Percentiles rank a stretch among this genome's conserved stretches.
phyloP scores from a whole-genome alignment of 768 basidiomycete genomes.

The Tricholoma terreum region DNA sequence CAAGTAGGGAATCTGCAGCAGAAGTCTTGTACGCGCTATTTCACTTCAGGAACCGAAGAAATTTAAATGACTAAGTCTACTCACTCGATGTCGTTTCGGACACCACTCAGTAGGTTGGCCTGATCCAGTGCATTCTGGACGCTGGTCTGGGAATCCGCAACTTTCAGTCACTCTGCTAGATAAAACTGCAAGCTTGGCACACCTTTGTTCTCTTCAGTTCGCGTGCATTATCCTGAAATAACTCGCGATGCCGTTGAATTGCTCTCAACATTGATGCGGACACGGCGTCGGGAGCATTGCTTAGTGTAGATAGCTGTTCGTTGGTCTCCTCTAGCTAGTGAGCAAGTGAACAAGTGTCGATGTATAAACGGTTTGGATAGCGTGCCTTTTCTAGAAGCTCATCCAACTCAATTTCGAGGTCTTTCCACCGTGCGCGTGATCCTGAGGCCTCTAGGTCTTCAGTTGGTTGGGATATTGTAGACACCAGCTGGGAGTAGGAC shows the following conservation, averaged over 20 bases:
- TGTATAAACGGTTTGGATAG: constrained; percentile 4
- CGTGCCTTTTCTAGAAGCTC: constrained; percentile 81
- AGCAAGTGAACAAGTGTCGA: constrained; percentile 12
- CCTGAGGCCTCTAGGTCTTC: constrained; percentile 70
- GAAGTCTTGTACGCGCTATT: constrained; percentile 87
- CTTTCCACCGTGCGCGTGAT: constrained; percentile 70
- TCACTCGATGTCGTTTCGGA: constrained; percentile 95
- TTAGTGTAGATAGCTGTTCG: constrained; percentile 67
- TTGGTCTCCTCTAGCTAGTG: constrained; percentile 82
- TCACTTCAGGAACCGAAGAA: not conserved
- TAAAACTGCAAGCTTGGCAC: constrained; percentile 2
- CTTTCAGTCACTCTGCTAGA: not conserved
- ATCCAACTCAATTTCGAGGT: constrained; percentile 83
- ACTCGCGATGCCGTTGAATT: constrained; percentile 86
- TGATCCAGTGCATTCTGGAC: constrained; percentile 81
- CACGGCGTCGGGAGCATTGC: constrained; percentile 66
- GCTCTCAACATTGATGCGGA: constrained; percentile 86
- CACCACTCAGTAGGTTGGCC: constrained; percentile 83
- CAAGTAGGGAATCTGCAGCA: constrained; percentile 80
- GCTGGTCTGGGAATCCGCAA: constrained; percentile 51
- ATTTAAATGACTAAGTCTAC: constrained; percentile 20
- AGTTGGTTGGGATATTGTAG: constrained; percentile 50
- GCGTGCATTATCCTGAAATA: constrained; percentile 81
- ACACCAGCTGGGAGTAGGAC: constrained; percentile 83
- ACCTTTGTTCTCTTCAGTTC: constrained; percentile 90